Percentiles rank a stretch among this genome's conserved stretches.
Conservation (phyloP, 768 basidiomycete genomes). For the Tylopilus balloui region DNA sequence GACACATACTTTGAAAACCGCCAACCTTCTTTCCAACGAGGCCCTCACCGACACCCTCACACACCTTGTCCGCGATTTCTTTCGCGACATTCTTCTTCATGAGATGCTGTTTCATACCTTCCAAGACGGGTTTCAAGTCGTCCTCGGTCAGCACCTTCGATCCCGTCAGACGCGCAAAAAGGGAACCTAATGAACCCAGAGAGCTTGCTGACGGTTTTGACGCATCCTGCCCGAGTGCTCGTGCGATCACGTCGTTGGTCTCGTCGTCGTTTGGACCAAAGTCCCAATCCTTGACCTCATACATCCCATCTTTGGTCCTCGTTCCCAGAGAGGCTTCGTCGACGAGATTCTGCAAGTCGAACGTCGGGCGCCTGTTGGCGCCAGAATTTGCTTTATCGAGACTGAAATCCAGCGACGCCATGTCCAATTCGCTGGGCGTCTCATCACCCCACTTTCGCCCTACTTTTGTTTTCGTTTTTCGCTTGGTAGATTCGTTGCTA, state of each 20-base stretch:
- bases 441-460: slow-evolving; percentile 93
- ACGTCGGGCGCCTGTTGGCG: slow-evolving; percentile 29
- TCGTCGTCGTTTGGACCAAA: slow-evolving; percentile 46
- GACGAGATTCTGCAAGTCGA: slow-evolving; percentile 58
- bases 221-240: slow-evolving; percentile 48
- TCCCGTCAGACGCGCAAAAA: slow-evolving; percentile 84
- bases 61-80: slow-evolving; percentile 92
- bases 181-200: slow-evolving; percentile 62
- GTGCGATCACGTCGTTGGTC: slow-evolving; percentile 52
- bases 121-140: slow-evolving; percentile 83
- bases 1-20: slow-evolving; percentile 74
- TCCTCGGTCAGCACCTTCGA: slow-evolving; percentile 75
- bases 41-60: slow-evolving; percentile 87
- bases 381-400: slow-evolving; percentile 45
- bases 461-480: slow-evolving; percentile 60
- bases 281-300: slow-evolving; percentile 84
- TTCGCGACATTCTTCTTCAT: slow-evolving; percentile 99
- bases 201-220: slow-evolving; percentile 39
- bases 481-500: slow-evolving; percentile 59
- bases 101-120: slow-evolving; percentile 94
- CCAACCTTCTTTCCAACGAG: slow-evolving; percentile 90
- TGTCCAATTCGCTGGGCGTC: slow-evolving; percentile 76
- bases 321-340: slow-evolving; percentile 74
- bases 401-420: slow-evolving; percentile 91
- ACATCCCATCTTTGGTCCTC: slow-evolving; percentile 65